Evolutionary conservation across 352 stramenopile genomes (phyloP), one percentile per base, ranked within the genome.

Genomic region (Salisapilia sapeloensis): DNA sequence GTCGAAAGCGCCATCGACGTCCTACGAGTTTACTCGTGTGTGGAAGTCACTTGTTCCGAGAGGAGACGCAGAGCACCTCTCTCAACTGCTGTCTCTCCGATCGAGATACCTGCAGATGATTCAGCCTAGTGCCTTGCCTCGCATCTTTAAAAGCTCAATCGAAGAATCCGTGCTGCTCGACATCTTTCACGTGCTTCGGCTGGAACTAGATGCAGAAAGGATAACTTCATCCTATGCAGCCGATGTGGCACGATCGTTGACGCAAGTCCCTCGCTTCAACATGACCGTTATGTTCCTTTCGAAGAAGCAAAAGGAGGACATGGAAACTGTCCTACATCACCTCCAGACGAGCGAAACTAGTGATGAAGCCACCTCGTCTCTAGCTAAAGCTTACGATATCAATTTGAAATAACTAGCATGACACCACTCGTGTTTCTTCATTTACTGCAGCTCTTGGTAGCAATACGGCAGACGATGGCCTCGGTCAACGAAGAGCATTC

Each of bases 381-480:
- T n/a, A n/a, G n/a, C n/a, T n/a, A n/a, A n/a, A n/a, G n/a, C n/a
- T n/a, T n/a, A 34, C 22, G 15, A 45, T 39, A 17, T 15, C 28
- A 29, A 47, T 28, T 30, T 48, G n/a, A 40, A 29, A 27, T 3
- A 21, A 26, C 6, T 26, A 36, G 7, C n/a, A 24, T 36, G 4
- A 3, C 27, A 27, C 14, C 1, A 12, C 14, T 36, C 15, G 6
- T 9, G 9, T 41, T 42, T 2, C 17, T 29, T 17, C 16, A 89
- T 44, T 89, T 89, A 61, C 42, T 79, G 57, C 65, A 84, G 44
- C 55, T 82, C 49, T 89, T 89, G 24, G 69, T 85, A n/a, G 74
- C 74, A 76, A 90, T 90, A 65, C 70, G 62, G 30, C 60, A 78
- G 8, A 58, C 53, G 24, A 78, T 67, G 7, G 74, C 74, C 34